These are phyloP conservation scores for Neurospora sp. DNA, from an alignment of 495 filamentous ascomycete genomes.

Conservation along the genomic window DNA sequence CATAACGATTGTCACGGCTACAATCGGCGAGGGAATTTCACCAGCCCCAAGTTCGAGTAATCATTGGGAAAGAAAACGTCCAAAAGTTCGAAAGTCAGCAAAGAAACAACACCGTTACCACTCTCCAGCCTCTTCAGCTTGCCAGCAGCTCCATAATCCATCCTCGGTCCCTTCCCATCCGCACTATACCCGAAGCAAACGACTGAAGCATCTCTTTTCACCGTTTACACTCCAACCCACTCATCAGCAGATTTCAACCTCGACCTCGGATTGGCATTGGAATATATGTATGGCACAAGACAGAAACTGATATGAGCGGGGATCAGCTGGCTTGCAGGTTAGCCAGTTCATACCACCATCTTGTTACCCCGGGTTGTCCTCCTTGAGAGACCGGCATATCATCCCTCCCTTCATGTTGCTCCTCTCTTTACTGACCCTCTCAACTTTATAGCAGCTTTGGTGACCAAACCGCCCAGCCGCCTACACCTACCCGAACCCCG, in stretches of 20 bases:
- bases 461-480: slow-evolving; percentile 67
- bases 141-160: background rate
- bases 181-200: background rate
- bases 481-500: slow-evolving; percentile 66
- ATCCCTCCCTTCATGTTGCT: background rate
- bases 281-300: slow-evolving; percentile 14
- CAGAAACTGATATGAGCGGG: slow-evolving; percentile 60
- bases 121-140: background rate
- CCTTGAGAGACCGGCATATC: background rate
- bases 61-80: background rate
- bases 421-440: slow-evolving; percentile 1
- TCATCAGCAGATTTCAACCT: background rate
- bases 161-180: background rate
- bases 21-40: background rate
- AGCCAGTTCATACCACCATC: slow-evolving; percentile 16
- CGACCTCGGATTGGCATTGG: background rate
- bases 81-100: background rate
- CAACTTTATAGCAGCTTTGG: slow-evolving; percentile 49
- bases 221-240: background rate
- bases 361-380: slow-evolving; percentile 3
- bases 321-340: slow-evolving; percentile 66
- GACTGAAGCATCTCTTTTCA: background rate
- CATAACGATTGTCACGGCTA: background rate
- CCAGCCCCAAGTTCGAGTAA: background rate
- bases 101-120: background rate